Evolutionary conservation across 352 stramenopile genomes (phyloP), one percentile per base, ranked within the genome.

Genomic region (Phytophthora pini): DNA sequence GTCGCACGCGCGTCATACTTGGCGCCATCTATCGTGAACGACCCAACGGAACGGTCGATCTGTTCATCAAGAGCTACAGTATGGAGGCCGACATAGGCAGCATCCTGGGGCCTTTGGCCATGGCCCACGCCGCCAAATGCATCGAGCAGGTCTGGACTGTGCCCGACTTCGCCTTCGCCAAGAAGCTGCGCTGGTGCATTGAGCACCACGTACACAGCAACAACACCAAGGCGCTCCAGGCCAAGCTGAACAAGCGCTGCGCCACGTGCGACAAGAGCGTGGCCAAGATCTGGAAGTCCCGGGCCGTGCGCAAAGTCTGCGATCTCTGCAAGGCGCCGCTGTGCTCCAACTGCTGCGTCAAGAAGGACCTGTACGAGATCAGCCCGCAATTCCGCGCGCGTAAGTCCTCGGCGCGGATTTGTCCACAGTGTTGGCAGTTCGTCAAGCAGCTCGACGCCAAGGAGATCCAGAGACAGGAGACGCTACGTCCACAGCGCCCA

Each of bases 1-100:
- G 65, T 0, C 70, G 65, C 36, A 77, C 70, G 6, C 70, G 70
- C 32, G 66, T 77, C 47, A 60, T 74, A 32, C 72, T 74, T 45
- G 70, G 70, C 38, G 74, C 65, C 22, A 72, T 74, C 46, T 74
- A 77, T 20, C 60, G 65, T 20, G 49, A 70, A 43, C 48, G 65
- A 57, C 50, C 55, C 31, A 70, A 74, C 26, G 65, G 65, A 56
- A 74, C 59, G 17, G 69, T 77, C 38, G 69, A 77, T n/a, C 29
- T 77, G 45, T 74, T 77, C 31, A 72, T 77, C 41, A 74, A 77
- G 60, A 74, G 65, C 56, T 77, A 56, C 50, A 78, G 70, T n/a
- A 78, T 78, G 70, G 70, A 75, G 45, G 70, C 66, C 29, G 65
- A 77, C 17, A 73, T 72, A 61, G 58, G 61, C 29, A 72, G 61